Base-by-base conservation (phyloP, 306 rosid species). In the Canavalia gladiata region DNA sequence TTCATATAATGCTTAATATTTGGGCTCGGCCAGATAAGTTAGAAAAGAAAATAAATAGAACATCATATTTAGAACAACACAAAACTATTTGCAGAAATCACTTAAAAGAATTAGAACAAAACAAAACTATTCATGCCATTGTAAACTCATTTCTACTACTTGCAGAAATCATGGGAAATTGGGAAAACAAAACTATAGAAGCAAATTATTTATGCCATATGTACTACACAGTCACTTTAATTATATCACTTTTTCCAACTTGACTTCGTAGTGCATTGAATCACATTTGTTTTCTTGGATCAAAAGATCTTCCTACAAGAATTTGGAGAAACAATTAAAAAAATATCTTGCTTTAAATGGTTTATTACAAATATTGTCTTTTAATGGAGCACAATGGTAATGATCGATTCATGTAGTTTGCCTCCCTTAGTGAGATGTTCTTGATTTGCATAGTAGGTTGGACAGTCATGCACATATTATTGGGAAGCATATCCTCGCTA, bases 381-480 rank as follows among this genome's bases (percentile, higher is more conserved):
- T 11, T 62, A 12, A 37, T 34, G 30, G 7, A 31, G 18, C 7
- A 64, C 9, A 18, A 9, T 41, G 8, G n/a, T 65, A 65, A 39
- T 65, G 71, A 65, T 65, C 18, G 12, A 25, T 7, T 29, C 31
- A 41, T 65, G 50, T 65, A 65, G 50, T 37, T 72, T 2, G 52
- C 18, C 33, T 33, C n/a, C 4, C 35, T 8, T 5, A n/a, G 29
- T 12, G 51, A 28, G 37, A 72, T 54, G 30, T 54, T 18, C 25
- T 18, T 73, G 66, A 56, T 39, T 56, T 4, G 52, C 67, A 52
- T 25, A 8, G 46, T 51, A 25, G 25, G 67, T 74, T 73, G 29
- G 37, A 30, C 41, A 9, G 67, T 74, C 41, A 41, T 25, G 18
- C 49, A 25, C 39, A 28, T 4, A 56, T 39, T 56, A 18, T 75